A percentile compares a stretch with the other conserved stretches of the same genome.
Conservation (phyloP, 306 rosid genomes). For the Pachyrhizus erosus region DNA sequence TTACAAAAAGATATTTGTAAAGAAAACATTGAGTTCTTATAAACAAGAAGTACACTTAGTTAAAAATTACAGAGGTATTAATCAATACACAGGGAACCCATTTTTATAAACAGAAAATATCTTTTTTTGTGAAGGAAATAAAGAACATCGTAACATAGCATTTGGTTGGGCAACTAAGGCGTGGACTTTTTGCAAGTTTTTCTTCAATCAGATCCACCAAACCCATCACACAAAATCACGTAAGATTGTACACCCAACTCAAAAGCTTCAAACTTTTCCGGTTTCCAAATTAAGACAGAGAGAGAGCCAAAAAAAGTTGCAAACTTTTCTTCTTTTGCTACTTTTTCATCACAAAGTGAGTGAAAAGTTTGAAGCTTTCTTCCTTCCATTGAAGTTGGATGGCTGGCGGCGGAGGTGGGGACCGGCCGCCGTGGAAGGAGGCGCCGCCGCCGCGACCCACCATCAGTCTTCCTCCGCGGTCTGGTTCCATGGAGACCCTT, state of each 20-base stretch:
- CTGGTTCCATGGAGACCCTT: conserved; percentile 57
- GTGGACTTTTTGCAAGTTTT: conserved; percentile 57
- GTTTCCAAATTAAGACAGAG: conserved; percentile 2
- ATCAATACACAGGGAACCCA: not conserved
- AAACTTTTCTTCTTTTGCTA: not conserved
- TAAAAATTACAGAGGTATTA: not conserved
- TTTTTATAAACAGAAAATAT: not conserved
- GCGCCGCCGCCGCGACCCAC: conserved; percentile 51
- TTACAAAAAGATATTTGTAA: not conserved
- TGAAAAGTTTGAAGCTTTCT: conserved; percentile 1
- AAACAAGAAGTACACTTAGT: not conserved
- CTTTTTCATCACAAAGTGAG: not conserved
- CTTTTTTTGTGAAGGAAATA: not conserved
- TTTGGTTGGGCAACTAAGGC: conserved; percentile 46
- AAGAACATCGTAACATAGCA: not conserved
- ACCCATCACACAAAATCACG: conserved; percentile 22
- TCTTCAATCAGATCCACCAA: conserved; percentile 56
- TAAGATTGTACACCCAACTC: not conserved
- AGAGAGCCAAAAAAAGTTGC: too few species aligned
- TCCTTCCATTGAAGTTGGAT: not conserved
- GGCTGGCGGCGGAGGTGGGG: conserved; percentile 45
- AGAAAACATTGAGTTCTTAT: not conserved
- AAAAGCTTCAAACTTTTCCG: not conserved
- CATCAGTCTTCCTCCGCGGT: conserved; percentile 66
- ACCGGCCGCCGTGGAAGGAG: conserved; percentile 40